These are phyloP conservation scores for Citropsis articulata DNA, from an alignment of 345 rosid genomes.

Conservation along the genomic window DNA sequence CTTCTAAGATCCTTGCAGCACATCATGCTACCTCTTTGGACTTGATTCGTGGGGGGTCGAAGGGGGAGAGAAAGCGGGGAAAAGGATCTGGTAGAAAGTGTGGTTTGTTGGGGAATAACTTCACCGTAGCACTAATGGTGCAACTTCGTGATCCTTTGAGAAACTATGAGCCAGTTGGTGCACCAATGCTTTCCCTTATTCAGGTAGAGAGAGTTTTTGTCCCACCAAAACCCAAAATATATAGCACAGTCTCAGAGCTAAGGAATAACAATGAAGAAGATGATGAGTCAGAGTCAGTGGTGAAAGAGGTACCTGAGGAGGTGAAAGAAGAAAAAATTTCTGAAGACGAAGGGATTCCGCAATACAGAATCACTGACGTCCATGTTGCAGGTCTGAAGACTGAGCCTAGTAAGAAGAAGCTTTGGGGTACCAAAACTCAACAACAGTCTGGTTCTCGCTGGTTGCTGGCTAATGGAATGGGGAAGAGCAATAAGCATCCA, in stretches of 20 bases:
- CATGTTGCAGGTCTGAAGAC: constrained; percentile 79
- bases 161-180: constrained; percentile 85
- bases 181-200: constrained; percentile 92
- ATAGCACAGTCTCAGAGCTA: constrained; percentile 56
- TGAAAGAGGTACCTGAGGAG: constrained; percentile 27
- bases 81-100: constrained; percentile 61
- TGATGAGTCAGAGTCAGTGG: constrained; percentile 34
- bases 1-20: constrained; percentile 81
- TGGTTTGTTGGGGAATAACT: constrained; percentile 87
- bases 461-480: constrained; percentile 94
- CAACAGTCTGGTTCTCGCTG: constrained; percentile 94
- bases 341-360: constrained; percentile 57
- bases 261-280: constrained; percentile 47
- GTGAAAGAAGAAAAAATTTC: constrained; percentile 39
- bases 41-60: constrained; percentile 59
- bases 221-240: constrained; percentile 84
- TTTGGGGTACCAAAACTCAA: constrained; percentile 66
- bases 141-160: constrained; percentile 83
- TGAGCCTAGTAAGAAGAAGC: constrained; percentile 62
- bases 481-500: constrained; percentile 67
- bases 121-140: constrained; percentile 90
- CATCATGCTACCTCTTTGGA: constrained; percentile 84
- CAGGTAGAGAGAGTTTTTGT: constrained; percentile 93
- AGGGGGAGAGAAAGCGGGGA: constrained; percentile 64
- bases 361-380: constrained; percentile 69